Base-by-base conservation (phyloP, 2,329 filamentous ascomycete species). In the Monilinia polystroma region DNA sequence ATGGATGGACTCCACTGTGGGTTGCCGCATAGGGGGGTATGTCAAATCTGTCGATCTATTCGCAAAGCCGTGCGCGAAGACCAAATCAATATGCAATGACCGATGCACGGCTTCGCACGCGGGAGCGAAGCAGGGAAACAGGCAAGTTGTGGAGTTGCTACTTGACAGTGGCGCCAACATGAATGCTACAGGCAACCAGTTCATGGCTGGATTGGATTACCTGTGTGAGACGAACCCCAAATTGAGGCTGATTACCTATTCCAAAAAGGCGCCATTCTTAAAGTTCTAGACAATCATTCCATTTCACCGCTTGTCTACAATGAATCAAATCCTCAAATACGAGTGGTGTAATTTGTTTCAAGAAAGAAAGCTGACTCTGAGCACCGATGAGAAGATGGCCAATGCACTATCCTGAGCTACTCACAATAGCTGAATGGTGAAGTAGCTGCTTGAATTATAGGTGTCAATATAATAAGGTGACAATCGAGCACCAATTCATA, bases 41-140 rank as follows among this genome's bases (percentile, higher is more conserved):
- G 14, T 41, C 29, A 65, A 64, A 29, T 67, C 54, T n/a, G 67
- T 63, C n/a, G 67, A 67, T 18, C 14, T 67, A 26, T 49, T 68
- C 14, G 35, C 66, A 18, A 68, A 60, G 23, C 59, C 26, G 45
- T 64, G 64, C 10, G 66, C 64, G 6, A 68, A 63, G 38, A 56
- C 67, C 26, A 67, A 67, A 6, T 57, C 67, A 23, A 62, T 56
- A 38, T 66, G 59, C 10, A 64, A 64, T 32, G 56, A 67, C 35
- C 65, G 67, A 38, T 57, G 66, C 45, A 68, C 67, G 1, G 49
- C 68, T 26, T 12, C 68, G 18, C 68, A 69, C 26, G 26, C 53
- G 16, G 67, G 63, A 60, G 53, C 66, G 6, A 66, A 64, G n/a
- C 18, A 43, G 23, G 67, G 67, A 59, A 41, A 69, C 20, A 59